A percentile compares a stretch with the other conserved stretches of the same genome.
Conservation (phyloP, 345 rosid genomes). For the Salix udensis region DNA sequence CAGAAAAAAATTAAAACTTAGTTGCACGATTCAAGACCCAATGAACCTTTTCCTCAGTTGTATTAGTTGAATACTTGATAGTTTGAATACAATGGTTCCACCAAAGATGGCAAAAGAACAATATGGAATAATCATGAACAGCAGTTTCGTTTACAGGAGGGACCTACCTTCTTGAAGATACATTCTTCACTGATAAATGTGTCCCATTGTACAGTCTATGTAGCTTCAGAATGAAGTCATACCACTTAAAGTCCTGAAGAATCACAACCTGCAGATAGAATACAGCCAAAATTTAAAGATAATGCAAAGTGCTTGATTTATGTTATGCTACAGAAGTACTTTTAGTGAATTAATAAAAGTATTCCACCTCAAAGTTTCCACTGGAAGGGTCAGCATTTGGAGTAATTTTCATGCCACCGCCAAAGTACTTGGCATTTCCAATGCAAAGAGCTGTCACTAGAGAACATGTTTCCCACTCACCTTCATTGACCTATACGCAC, state of each 20-base stretch:
- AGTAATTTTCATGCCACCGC: constrained; percentile 96
- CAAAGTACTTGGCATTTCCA: constrained; percentile 94
- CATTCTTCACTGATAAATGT: constrained; percentile 67
- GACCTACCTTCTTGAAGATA: constrained; percentile 64
- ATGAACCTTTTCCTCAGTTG: neutral
- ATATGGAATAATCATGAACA: neutral
- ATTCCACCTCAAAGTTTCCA: constrained; percentile 74
- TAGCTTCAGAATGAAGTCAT: constrained; percentile 72
- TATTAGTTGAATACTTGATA: neutral
- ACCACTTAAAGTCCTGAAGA: constrained; percentile 94
- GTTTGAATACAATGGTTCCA: neutral
- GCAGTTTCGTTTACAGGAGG: constrained; percentile 4
- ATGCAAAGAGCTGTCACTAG: constrained; percentile 87
- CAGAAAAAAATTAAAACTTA: neutral
- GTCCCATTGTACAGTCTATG: constrained; percentile 79
- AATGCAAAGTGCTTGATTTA: neutral
- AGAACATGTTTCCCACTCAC: constrained; percentile 74
- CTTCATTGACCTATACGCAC: constrained; percentile 56
- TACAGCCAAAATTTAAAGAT: constrained; percentile 18
- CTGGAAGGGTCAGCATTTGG: constrained; percentile 79
- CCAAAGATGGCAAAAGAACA: neutral
- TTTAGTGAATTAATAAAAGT: neutral
- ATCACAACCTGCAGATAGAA: constrained; percentile 62
- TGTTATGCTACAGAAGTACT: neutral
- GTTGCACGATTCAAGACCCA: neutral